Conservation (phyloP, 2,329 filamentous ascomycete genomes). For the Pyrenochaeta sp. region DNA sequence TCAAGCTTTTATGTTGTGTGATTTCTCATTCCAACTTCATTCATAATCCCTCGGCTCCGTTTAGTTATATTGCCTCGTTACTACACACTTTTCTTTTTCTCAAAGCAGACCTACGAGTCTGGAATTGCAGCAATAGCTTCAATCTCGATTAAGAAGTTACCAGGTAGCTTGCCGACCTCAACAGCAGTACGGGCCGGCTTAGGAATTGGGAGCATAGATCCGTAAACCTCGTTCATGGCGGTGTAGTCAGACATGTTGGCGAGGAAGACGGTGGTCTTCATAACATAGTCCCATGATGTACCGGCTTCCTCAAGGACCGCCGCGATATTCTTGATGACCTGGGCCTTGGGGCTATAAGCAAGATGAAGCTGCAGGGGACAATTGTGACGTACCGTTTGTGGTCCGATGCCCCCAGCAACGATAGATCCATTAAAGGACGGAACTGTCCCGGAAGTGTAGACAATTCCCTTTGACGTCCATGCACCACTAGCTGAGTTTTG, state of each 20-base stretch:
- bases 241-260: conserved; percentile 44
- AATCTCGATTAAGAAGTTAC: conserved; percentile 42
- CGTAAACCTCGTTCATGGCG: conserved; percentile 46
- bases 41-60: not conserved
- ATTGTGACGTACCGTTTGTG: conserved; percentile 27
- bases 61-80: not conserved
- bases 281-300: conserved; percentile 44
- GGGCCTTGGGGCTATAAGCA: conserved; percentile 27
- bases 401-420: conserved; percentile 33
- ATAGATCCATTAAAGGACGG: conserved; percentile 39
- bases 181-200: conserved; percentile 44
- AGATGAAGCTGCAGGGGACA: rapidly evolving
- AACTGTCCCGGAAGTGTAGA: conserved; percentile 42
- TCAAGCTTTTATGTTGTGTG: not conserved
- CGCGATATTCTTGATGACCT: conserved; percentile 46
- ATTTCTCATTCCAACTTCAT: not conserved
- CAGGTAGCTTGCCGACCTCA: conserved; percentile 42
- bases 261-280: conserved; percentile 45
- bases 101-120: conserved; percentile 17
- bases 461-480: conserved; percentile 42
- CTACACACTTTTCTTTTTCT: not conserved
- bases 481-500: conserved; percentile 31
- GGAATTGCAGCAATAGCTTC: conserved; percentile 44
- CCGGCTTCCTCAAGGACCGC: conserved; percentile 41
- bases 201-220: conserved; percentile 36